Evolutionary conservation across 2,329 filamentous ascomycete species (phyloP), one percentile per base, ranked within the genome.

Genomic region (Bipolaris oryzae): DNA sequence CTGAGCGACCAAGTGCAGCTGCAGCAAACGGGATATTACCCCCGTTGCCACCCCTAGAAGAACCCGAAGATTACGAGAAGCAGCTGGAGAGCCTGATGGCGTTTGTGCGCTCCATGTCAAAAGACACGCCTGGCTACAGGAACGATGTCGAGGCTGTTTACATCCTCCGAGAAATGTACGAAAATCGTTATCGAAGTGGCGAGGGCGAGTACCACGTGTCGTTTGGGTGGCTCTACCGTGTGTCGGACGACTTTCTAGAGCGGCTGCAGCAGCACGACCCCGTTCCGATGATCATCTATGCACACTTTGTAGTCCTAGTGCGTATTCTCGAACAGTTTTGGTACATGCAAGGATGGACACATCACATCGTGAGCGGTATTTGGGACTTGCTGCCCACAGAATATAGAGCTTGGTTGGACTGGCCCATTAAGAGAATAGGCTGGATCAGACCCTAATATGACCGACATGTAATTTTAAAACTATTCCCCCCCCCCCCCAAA

Each of bases 271-370:
- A 55, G 31, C 57, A 60, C n/a, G 64, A 71, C 20, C 34, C 65
- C 1, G 53, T 62, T 3, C 55, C 63, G 1, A 51, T 73, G 34
- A 62, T 72, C 15, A 44, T 73, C 0, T 72, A 68, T 31, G 70
- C 69, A 20, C 61, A 72, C 50, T 73, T 72, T 42, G 56, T 60
- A 3, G 63, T 73, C 7, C 47, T 73, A 18, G 62, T 73, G 47
- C 55, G 59, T 5, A 67, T 66, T 21, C 54, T 73, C 60, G 68
- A 73, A 28, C 50, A 58, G 1, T 70, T 73, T 38, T 73, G 70
- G 70, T 73, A 70, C 38, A 68, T 70, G 63, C 64, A 66, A 34
- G 70, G 67, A 6, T 73, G 68, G 69, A 72, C 70, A 6, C 47
- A 61, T 16, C 70, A 73, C 53, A 61, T 69, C 7, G 61, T 73